Percentiles rank a stretch among this genome's conserved stretches.
phyloP scores from a whole-genome alignment of 805 yeast genomes.

The Millerozyma acaciae region DNA sequence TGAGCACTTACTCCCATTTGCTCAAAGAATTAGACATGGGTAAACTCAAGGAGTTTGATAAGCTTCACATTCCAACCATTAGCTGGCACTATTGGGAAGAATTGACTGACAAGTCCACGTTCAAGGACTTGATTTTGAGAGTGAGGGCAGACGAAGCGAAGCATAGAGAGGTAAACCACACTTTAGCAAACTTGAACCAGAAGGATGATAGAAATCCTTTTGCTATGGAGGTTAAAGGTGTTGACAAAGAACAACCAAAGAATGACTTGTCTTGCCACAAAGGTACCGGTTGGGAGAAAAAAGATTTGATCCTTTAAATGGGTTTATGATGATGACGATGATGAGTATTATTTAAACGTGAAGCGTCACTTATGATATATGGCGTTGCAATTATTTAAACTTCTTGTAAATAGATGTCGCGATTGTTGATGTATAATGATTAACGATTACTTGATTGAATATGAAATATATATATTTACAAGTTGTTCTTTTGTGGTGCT shows the following conservation, averaged over 20 bases:
- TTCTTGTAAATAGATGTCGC: too few species aligned
- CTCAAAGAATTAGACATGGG: conserved; percentile 53
- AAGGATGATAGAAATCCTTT: conserved; percentile 63
- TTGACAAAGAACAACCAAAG: conserved; percentile 33
- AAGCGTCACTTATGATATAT: background rate
- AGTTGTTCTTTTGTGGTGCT: too few species aligned
- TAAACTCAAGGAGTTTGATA: conserved; percentile 45
- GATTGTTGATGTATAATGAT: too few species aligned
- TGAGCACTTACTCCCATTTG: conserved; percentile 59
- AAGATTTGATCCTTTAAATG: conserved; percentile 29
- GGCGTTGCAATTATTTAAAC: background rate
- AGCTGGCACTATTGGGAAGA: conserved; percentile 63
- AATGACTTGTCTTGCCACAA: conserved; percentile 29
- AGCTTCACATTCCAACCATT: conserved; percentile 49
- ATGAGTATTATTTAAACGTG: background rate
- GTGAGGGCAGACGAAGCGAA: conserved; percentile 76
- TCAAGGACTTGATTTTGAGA: conserved; percentile 56
- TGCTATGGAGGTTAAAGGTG: conserved; percentile 42
- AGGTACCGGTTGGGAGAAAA: conserved; percentile 40
- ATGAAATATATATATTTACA: too few species aligned
- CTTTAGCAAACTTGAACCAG: conserved; percentile 60
- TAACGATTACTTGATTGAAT: too few species aligned
- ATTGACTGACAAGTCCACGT: conserved; percentile 46
- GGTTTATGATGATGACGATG: background rate
- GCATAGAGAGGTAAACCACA: conserved; percentile 77